A percentile compares a stretch with the other conserved stretches of the same genome.
Evolutionary conservation across 2,329 filamentous ascomycete species (phyloP).

Genomic region (Arthrobotrys conoides): DNA sequence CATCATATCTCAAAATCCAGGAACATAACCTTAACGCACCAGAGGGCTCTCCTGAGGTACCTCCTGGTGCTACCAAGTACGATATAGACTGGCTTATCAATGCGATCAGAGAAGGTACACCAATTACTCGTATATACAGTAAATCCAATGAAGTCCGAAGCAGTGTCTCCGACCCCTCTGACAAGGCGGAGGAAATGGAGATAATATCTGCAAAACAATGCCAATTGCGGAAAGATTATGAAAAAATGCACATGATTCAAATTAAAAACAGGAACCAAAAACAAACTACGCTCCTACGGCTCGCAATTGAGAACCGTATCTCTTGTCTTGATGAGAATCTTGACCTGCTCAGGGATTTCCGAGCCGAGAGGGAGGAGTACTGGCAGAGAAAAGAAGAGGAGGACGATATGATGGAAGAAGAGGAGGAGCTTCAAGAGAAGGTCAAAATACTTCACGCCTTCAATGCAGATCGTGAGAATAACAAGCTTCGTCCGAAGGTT

Average conservation of each 20-base stretch:
- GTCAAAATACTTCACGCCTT: not conserved
- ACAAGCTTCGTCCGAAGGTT: conserved; percentile 7
- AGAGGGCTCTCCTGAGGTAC: not conserved
- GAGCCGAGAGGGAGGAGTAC: not conserved
- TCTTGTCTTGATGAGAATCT: conserved; percentile 1
- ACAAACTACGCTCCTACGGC: not conserved
- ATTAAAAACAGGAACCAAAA: not conserved
- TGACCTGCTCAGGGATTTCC: not conserved
- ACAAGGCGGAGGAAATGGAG: not conserved
- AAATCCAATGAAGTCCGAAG: not conserved
- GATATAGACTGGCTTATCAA: conserved; percentile 1
- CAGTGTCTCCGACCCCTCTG: not conserved
- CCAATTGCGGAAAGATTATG: not conserved
- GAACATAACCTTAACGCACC: not conserved
- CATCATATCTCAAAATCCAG: not conserved
- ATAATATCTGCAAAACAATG: not conserved
- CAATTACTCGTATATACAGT: not conserved
- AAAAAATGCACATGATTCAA: not conserved
- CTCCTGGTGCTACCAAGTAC: not conserved
- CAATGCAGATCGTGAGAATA: conserved; percentile 13
- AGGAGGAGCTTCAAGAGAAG: not conserved
- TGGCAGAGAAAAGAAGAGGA: not conserved
- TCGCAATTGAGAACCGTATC: not conserved
- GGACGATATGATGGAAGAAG: not conserved
- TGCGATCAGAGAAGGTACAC: not conserved